Evolutionary conservation across 176 grass and related monocot genomes (phyloP).

Genomic region (Rhipidocladum racemiflorum): DNA sequence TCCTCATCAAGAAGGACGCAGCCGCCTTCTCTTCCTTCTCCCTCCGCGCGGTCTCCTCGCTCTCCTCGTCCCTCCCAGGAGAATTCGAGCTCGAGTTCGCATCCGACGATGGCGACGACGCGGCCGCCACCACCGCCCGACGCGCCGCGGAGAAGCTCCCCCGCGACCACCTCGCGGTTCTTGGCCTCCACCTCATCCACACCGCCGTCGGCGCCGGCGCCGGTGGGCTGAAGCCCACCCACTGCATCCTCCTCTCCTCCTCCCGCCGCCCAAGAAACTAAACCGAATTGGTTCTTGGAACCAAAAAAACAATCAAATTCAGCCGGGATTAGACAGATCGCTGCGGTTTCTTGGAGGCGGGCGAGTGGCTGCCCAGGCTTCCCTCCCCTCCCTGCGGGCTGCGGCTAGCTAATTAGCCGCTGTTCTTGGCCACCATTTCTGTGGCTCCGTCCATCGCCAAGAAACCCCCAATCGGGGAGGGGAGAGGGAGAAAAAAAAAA

Average conservation of each 20-base stretch:
- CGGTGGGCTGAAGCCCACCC: conserved; percentile 26
- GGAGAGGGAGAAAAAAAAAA: neutral
- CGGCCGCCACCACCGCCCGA: conserved; percentile 25
- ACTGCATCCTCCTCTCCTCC: conserved; percentile 36
- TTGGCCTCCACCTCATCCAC: conserved; percentile 26
- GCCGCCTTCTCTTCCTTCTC: conserved; percentile 35
- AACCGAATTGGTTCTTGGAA: neutral
- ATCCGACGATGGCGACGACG: conserved; percentile 36
- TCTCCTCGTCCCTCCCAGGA: conserved; percentile 30
- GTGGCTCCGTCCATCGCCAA: conserved; percentile 38
- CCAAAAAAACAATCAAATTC: conserved; percentile 4
- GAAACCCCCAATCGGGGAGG: neutral
- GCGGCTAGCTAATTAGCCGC: conserved; percentile 37
- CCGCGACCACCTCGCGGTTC: conserved; percentile 33
- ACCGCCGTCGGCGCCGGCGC: neutral
- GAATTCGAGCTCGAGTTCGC: conserved; percentile 45
- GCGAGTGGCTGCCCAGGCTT: conserved; percentile 36
- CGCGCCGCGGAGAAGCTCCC: neutral
- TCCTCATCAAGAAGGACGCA: conserved; percentile 54
- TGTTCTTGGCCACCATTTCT: conserved; percentile 34
- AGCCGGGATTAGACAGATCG: conserved; percentile 17
- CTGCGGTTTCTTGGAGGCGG: conserved; percentile 16
- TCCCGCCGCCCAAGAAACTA: neutral
- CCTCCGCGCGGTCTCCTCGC: conserved; percentile 14
- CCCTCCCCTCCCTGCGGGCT: neutral